Evolutionary conservation across 352 stramenopile species (phyloP), one percentile per base, ranked within the genome.

Genomic region (Plasmopara halstedii): DNA sequence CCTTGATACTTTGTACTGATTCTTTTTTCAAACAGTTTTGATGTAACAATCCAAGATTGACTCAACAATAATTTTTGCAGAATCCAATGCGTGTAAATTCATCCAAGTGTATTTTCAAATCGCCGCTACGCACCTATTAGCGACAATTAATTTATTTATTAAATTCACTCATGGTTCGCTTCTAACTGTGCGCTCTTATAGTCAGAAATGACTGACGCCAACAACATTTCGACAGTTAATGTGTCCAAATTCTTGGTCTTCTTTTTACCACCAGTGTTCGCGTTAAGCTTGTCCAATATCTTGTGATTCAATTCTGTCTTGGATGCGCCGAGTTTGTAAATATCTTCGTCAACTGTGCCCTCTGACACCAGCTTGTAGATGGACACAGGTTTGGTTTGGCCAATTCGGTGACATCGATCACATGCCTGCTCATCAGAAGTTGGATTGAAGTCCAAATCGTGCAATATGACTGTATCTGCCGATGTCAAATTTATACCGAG

Each of bases 401-500:
- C 87, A 46, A 96, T 95, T 27, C 87, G 84, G 27, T 96, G 87
- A 27, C 84, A 94, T 25, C 87, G 80, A 50, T 96, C 87, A 35
- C 85, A 88, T 4, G 86, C 86, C 49, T 96, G 82, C 37, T 87
- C 79, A 36, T 94, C 83, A 19, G 80, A 69, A 6, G 77, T 89
- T 8, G 83, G 83, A 41, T 94, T 94, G 54, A 92, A 94, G 41
- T 94, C 83, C 23, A 92, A 31, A 46, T 94, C 83, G 27, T 93
- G 83, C 26, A 94, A 52, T 46, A 94, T 90, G n/a, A 94, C 83
- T 0, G 79, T 91, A 55, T 93, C 82, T 15, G 93, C 91, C 10
- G 85, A 82, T 9, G 93, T 97, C 34, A 99, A 67, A 67, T 99
- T 99, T 62, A 99, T 99, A 46, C 96, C 96, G 10, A 99, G 79